Base-by-base conservation (phyloP, 164 flowering plant species). In the grape (Vitis vinifera) region DNA sequence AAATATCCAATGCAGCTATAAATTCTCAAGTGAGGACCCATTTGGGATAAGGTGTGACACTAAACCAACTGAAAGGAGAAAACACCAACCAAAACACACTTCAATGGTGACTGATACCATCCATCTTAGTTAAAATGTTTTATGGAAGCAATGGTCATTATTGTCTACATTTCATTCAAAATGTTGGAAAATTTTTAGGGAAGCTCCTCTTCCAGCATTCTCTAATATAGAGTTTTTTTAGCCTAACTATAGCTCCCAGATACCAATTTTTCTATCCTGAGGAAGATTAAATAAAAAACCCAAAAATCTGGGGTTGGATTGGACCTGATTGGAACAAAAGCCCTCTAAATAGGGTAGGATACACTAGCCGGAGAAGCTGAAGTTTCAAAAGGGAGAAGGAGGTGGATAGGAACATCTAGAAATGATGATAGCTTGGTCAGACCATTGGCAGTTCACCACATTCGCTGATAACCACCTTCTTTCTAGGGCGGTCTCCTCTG, bases 401-500 rank as follows among this genome's bases (percentile, higher is more conserved):
- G 12, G 14, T 51, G 49, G 19, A 70, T 1, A 9, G 8, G 15
- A 53, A 59, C 17, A 23, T 53, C 47, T 27, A 3, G 62, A 48
- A 29, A 30, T n/a, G 29, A 19, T 3, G 47, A 10, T 7, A 49
- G 1, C 64, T 67, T 69, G 63, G 2, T 81, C 75, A 89, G 53
- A 76, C 87, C 60, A 80, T 7, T 2, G 98, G 97, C 73, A 95
- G 93, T 75, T 95, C 98, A 15, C 99, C 99, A 61, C 88, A 88
- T n/a, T 93, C 98, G 23, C 83, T 78, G 68, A 95, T 82, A 17
- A 78, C 78, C 56, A 93, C 95, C 76, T 79, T 89, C 84, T 91
- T 86, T 62, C 66, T 77, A 1, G 98, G 99, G 50, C 97, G 95
- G 78, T 96, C 98, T 15, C 97, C 99, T 77, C 97, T 82, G 76